Evolutionary conservation across 1,284 basidiomycete genomes (phyloP).

Genomic region (Phenoliferia sp.): DNA sequence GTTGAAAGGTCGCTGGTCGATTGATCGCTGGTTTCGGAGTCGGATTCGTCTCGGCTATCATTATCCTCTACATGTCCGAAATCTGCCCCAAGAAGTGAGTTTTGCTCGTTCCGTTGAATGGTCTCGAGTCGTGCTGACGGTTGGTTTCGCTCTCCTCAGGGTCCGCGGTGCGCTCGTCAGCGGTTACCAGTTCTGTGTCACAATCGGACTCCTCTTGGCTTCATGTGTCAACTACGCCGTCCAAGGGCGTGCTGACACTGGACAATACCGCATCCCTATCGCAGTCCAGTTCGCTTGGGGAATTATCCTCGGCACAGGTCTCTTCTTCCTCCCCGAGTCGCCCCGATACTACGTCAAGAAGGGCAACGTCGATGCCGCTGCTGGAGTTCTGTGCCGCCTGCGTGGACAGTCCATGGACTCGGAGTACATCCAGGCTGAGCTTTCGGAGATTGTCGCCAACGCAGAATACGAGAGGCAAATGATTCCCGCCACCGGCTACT

Average conservation of each 20-base stretch:
- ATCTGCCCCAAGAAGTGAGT: slow-evolving; percentile 20
- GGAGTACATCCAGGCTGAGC: slow-evolving; percentile 32
- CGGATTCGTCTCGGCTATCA: slow-evolving; percentile 48
- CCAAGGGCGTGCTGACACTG: slow-evolving; percentile 39
- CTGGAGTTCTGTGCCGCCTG: slow-evolving; percentile 52
- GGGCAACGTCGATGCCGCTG: slow-evolving; percentile 57
- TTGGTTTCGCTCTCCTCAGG: background rate
- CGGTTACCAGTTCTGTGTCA: slow-evolving; percentile 37
- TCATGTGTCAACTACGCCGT: slow-evolving; percentile 44
- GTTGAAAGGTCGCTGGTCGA: slow-evolving; percentile 44
- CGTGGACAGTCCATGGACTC: slow-evolving; percentile 28
- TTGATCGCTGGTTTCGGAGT: slow-evolving; percentile 49
- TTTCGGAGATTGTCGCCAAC: slow-evolving; percentile 33
- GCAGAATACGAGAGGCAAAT: slow-evolving; percentile 33
- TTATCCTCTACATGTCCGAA: slow-evolving; percentile 39
- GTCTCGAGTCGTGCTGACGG: too few relatives aligned
- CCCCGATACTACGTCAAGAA: slow-evolving; percentile 65
- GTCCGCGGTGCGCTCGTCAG: slow-evolving; percentile 35
- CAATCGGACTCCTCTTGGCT: slow-evolving; percentile 25
- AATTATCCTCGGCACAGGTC: slow-evolving; percentile 54
- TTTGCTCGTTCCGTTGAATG: background rate
- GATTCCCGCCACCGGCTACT: slow-evolving; percentile 25
- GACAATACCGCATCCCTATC: slow-evolving; percentile 37
- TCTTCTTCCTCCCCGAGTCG: slow-evolving; percentile 63
- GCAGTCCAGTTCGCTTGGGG: slow-evolving; percentile 60